Evolutionary conservation across 164 flowering plant species (phyloP).

Genomic region (Umbilicus rupestris): DNA sequence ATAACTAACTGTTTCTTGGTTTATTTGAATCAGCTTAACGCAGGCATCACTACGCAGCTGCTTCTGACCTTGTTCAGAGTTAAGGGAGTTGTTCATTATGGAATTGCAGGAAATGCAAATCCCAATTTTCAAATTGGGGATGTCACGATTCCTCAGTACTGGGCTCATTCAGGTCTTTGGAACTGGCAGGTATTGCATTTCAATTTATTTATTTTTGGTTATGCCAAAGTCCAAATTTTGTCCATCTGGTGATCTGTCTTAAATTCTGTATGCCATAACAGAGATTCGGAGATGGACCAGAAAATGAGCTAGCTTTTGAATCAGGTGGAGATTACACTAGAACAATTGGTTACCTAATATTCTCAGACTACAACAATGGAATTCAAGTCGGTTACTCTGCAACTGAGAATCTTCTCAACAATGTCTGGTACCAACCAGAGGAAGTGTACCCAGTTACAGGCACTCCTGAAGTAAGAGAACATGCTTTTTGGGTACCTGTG

Average conservation of each 20-base stretch:
- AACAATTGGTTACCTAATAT: conserved; percentile 35
- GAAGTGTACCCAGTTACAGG: conserved; percentile 55
- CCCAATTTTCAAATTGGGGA: conserved; percentile 54
- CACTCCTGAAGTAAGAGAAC: conserved; percentile 51
- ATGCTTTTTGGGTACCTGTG: conserved; percentile 65
- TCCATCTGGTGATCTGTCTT: neutral
- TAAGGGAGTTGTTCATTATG: conserved; percentile 65
- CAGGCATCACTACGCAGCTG: conserved; percentile 52
- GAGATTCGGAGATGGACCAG: conserved; percentile 65
- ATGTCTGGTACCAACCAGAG: conserved; percentile 73
- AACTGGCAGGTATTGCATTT: conserved; percentile 64
- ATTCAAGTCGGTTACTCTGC: neutral
- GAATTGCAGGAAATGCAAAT: conserved; percentile 77
- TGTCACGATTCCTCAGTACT: conserved; percentile 52
- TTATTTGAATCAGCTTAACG: conserved; percentile 37
- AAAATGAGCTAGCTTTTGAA: conserved; percentile 43
- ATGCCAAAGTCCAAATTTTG: neutral
- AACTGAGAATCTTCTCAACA: conserved; percentile 41
- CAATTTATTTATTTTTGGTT: no score
- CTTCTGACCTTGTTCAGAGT: conserved; percentile 41
- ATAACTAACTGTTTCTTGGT: neutral
- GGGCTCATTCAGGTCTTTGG: conserved; percentile 82
- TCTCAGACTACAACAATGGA: conserved; percentile 26
- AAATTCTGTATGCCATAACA: conserved; percentile 12
- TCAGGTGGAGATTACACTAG: conserved; percentile 58